These are phyloP conservation scores for Gonapodya sp. DNA, from an alignment of 192 early-diverging fungal species.

Conservation along the genomic window DNA sequence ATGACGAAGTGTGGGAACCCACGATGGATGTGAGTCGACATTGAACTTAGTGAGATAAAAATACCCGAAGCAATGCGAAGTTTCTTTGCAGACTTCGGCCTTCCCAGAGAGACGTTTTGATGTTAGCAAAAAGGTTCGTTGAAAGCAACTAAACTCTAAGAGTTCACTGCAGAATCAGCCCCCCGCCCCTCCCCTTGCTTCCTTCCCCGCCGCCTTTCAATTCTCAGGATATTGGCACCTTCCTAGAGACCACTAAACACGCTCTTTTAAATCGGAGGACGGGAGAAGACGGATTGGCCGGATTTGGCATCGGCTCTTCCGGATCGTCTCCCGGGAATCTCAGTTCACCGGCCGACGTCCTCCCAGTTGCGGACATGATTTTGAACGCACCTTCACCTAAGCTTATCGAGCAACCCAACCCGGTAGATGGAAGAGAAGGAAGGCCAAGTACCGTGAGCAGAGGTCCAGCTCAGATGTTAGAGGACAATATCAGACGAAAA, in stretches of 20 bases:
- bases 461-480: constrained; percentile 23
- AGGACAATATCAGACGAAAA: constrained; percentile 25
- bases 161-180: too few relatives aligned
- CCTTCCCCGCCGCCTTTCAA: not conserved
- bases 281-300: constrained; percentile 26
- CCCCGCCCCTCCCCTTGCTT: too few relatives aligned
- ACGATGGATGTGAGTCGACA: constrained; percentile 27
- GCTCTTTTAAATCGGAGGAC: constrained; percentile 8
- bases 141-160: not conserved
- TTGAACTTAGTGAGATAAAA: too few relatives aligned
- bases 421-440: not conserved
- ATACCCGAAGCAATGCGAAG: too few relatives aligned
- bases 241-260: not conserved
- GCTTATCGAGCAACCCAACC: not conserved
- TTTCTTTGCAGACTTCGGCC: constrained; percentile 14
- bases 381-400: not conserved
- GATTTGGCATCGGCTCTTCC: constrained; percentile 25
- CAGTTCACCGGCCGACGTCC: too few relatives aligned
- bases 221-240: not conserved
- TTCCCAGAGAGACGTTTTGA: constrained; percentile 40
- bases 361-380: too few relatives aligned
- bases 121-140: constrained; percentile 26
- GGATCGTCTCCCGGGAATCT: not conserved
- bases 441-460: not conserved
- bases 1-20: constrained; percentile 20